Evolutionary conservation across 192 early-diverging fungal species (phyloP).

Genomic region (Mortierella alpina): DNA sequence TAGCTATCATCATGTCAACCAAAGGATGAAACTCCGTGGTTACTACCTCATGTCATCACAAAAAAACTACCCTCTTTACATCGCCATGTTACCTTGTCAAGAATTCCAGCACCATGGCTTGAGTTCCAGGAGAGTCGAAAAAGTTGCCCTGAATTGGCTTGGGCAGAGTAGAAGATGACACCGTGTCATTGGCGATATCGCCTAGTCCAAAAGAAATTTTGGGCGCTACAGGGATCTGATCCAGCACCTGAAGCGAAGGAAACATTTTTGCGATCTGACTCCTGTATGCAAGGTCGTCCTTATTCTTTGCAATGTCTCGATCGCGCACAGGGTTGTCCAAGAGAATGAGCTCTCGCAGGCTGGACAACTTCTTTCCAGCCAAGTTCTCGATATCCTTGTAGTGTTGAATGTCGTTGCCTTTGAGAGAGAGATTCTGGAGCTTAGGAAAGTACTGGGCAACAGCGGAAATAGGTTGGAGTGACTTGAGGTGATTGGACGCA

Average conservation of each 20-base stretch:
- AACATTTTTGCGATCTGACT: constrained; percentile 53
- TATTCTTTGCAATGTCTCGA: constrained; percentile 19
- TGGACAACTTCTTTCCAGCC: constrained; percentile 34
- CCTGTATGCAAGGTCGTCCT: constrained; percentile 52
- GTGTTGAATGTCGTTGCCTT: constrained; percentile 38
- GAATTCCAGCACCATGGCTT: constrained; percentile 53
- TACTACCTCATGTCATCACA: too few species aligned
- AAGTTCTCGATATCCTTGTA: constrained; percentile 51
- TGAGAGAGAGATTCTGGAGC: constrained; percentile 49
- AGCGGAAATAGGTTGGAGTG: constrained; percentile 19
- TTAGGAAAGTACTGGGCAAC: constrained; percentile 50
- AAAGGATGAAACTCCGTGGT: too few species aligned
- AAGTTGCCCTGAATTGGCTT: constrained; percentile 39
- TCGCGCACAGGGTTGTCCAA: constrained; percentile 53
- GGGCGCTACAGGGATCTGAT: constrained; percentile 35
- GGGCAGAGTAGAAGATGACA: too few species aligned
- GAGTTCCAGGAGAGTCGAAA: constrained; percentile 53
- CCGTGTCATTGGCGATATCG: constrained; percentile 5
- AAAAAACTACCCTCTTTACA: too few species aligned
- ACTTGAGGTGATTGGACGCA: constrained; percentile 35
- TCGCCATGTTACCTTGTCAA: constrained; percentile 35
- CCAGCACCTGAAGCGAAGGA: constrained; percentile 50
- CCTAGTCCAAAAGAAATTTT: constrained; percentile 51
- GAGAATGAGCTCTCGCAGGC: constrained; percentile 53
- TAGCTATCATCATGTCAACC: constrained; percentile 21